Conservation (phyloP, 1,139 yeast genomes). For the Kodamaea suecica region DNA sequence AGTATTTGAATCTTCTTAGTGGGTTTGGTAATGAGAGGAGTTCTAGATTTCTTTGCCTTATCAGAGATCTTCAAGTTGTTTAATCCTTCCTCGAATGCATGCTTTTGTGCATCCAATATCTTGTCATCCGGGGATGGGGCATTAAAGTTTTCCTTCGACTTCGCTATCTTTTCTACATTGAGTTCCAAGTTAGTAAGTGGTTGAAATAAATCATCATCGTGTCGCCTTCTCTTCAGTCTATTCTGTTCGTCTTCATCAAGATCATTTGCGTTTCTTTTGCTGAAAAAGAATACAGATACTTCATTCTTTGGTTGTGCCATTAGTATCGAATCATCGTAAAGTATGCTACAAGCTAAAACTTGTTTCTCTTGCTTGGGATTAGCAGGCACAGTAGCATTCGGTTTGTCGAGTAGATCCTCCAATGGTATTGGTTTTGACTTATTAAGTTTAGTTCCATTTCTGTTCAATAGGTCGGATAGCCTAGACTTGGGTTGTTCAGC, state of each 20-base stretch:
- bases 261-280: neutral
- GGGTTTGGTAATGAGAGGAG: constrained; percentile 35
- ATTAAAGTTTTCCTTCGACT: constrained; percentile 55
- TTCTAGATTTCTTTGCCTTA: constrained; percentile 16
- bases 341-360: neutral
- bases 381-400: neutral
- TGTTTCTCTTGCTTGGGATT: neutral
- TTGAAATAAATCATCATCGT: constrained; percentile 22
- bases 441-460: constrained; percentile 2
- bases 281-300: constrained; percentile 7
- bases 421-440: neutral
- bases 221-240: constrained; percentile 24
- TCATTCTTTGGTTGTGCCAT: constrained; percentile 10
- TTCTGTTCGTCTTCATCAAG: constrained; percentile 11
- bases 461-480: no score
- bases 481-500: no score
- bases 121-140: constrained; percentile 85
- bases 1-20: constrained; percentile 37
- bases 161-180: constrained; percentile 40
- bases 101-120: constrained; percentile 58
- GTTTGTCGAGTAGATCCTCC: neutral
- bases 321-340: constrained; percentile 21
- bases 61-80: constrained; percentile 26
- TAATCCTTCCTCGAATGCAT: constrained; percentile 45
- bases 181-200: constrained; percentile 48